phyloP scores from a whole-genome alignment of 495 filamentous ascomycete species.

The Pseudevernia furfuracea region DNA sequence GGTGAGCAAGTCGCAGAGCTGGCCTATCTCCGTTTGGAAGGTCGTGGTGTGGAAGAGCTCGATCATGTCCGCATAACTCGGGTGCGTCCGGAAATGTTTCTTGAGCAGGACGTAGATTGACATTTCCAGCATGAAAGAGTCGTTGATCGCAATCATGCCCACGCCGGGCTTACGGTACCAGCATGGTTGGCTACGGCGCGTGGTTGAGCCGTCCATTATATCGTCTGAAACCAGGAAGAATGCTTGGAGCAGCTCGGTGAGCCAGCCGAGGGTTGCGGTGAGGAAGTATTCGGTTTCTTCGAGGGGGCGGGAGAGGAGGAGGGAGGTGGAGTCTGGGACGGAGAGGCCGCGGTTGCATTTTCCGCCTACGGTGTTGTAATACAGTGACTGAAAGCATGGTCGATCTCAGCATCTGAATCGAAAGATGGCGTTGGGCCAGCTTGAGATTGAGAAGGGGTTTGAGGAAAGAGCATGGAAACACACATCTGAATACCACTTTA shows the following conservation, averaged over 20 bases:
- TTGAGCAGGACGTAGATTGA: slow-evolving; percentile 85
- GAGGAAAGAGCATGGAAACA: slow-evolving; percentile 22
- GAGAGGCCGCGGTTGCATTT: slow-evolving; percentile 99
- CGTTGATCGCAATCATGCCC: slow-evolving; percentile 94
- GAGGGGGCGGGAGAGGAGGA: slow-evolving; percentile 62
- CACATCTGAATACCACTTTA: slow-evolving; percentile 86
- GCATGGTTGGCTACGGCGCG: slow-evolving; percentile 84
- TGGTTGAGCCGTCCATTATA: slow-evolving; percentile 94
- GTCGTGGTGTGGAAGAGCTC: slow-evolving; percentile 94
- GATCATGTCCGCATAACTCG: slow-evolving; percentile 77
- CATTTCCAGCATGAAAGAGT: slow-evolving; percentile 91
- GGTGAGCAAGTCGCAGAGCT: slow-evolving; percentile 88
- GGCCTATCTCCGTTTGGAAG: slow-evolving; percentile 89
- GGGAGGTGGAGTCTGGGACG: slow-evolving; percentile 77
- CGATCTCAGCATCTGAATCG: neutral
- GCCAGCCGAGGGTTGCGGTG: slow-evolving; percentile 64
- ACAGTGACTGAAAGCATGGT: slow-evolving; percentile 51
- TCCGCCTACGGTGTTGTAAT: slow-evolving; percentile 81
- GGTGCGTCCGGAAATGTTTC: slow-evolving; percentile 82
- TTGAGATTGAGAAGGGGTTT: neutral
- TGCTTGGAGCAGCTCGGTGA: slow-evolving; percentile 94
- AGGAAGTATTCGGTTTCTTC: slow-evolving; percentile 23
- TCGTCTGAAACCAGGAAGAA: slow-evolving; percentile 99
- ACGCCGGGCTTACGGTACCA: slow-evolving; percentile 88
- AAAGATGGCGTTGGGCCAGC: neutral